Base-by-base conservation (phyloP, 1,284 basidiomycete genomes). In the Ceratobasidium sp. region DNA sequence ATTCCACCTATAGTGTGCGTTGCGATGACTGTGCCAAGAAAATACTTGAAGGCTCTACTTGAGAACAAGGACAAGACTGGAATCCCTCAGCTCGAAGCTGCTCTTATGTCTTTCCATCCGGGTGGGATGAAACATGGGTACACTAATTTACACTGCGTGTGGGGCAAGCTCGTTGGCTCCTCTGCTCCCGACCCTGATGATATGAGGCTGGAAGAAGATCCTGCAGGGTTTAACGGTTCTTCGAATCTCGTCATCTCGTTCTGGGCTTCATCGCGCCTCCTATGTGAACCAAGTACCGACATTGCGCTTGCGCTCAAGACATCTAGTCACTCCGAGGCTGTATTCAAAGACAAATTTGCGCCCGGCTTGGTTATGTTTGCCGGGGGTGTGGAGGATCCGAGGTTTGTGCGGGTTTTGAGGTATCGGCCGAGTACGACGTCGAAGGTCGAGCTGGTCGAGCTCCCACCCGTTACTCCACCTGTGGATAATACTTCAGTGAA, bases 321-420 rank as follows among this genome's bases (percentile, higher is more conserved):
- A 1, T 55, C 44, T 15, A 26, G 49, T 5, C 51, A 53, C 5
- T 39, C 67, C 15, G 33, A n/a, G 1, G 5, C 39, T 28, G 33
- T 33, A 33, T 33, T 33, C 33, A n/a, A n/a, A n/a, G n/a, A n/a
- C n/a, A n/a, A n/a, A n/a, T n/a, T n/a, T n/a, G n/a, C n/a, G n/a
- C n/a, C n/a, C n/a, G n/a, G n/a, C n/a, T n/a, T n/a, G n/a, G n/a
- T n/a, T n/a, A n/a, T n/a, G n/a, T n/a, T n/a, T n/a, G n/a, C n/a
- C n/a, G n/a, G n/a, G n/a, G n/a, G n/a, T n/a, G n/a, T n/a, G n/a
- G n/a, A n/a, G n/a, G 10, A 39, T 3, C 7, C 20, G 26, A 4
- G 53, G 26, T 64, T 51, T 23, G 85, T 87, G 12, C 81, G 83
- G 44, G 79, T 86, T 20, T 66, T 85, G 6, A 84, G 83, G 0